Evolutionary conservation across 352 stramenopile genomes (phyloP).

Genomic region (Phytophthora podocarpi): DNA sequence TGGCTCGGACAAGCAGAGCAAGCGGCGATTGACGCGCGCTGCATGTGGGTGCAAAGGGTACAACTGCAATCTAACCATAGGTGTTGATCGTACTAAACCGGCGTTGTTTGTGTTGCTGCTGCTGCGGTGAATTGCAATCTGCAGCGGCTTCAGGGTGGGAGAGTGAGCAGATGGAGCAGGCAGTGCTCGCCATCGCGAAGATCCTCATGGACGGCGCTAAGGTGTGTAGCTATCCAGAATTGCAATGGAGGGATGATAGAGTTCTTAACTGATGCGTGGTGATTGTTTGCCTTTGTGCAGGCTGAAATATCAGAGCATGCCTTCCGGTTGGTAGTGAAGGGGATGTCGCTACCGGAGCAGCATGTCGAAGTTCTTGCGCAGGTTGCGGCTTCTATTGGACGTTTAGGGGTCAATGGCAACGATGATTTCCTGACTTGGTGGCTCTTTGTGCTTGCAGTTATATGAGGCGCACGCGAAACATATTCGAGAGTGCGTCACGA

Average conservation of each 20-base stretch:
- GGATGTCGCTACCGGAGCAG: conserved; percentile 45
- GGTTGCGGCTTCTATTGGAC: conserved; percentile 23
- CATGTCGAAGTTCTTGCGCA: conserved; percentile 52
- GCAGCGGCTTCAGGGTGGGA: conserved; percentile 68
- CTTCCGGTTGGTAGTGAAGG: conserved; percentile 50
- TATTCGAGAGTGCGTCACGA: conserved; percentile 58
- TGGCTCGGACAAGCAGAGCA: conserved; percentile 69
- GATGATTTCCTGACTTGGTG: neutral
- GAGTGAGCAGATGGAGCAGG: conserved; percentile 52
- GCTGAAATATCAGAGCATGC: conserved; percentile 46
- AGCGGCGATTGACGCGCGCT: conserved; percentile 55
- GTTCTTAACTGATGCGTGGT: neutral
- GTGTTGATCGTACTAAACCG: too few relatives aligned
- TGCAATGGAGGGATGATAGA: neutral
- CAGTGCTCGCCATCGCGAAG: conserved; percentile 69
- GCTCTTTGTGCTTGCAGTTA: conserved; percentile 31
- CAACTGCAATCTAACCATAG: neutral
- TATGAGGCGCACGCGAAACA: conserved; percentile 50
- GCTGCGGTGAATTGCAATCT: neutral
- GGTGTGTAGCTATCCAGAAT: conserved; percentile 25
- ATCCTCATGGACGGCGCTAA: conserved; percentile 77
- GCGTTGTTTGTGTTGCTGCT: neutral
- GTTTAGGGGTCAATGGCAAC: neutral
- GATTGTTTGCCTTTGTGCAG: conserved; percentile 21
- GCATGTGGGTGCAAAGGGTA: conserved; percentile 44